phyloP scores from a whole-genome alignment of 169 alveolate genomes.

The Theileria annulata region DNA sequence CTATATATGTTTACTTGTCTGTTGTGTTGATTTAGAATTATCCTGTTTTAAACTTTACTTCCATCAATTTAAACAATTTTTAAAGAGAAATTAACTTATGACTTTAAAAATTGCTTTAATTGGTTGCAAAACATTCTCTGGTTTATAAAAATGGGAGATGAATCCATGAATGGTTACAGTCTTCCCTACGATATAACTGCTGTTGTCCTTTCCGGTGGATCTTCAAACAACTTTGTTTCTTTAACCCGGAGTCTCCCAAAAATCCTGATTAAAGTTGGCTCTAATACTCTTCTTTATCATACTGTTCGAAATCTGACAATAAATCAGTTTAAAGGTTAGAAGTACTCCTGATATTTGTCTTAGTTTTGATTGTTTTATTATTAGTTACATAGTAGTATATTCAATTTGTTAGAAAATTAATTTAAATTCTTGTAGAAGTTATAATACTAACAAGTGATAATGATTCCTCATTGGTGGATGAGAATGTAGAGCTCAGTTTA shows the following conservation, averaged over 20 bases:
- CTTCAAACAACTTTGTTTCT: constrained; percentile 29
- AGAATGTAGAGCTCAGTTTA: constrained; percentile 14
- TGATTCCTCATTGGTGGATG: constrained; percentile 18
- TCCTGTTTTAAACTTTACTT: neutral
- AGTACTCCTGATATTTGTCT: too few relatives aligned
- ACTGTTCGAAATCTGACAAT: constrained; percentile 26
- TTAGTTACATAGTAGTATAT: too few relatives aligned
- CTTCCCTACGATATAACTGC: constrained; percentile 22
- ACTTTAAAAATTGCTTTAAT: neutral
- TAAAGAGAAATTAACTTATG: neutral
- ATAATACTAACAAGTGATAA: constrained; percentile 17
- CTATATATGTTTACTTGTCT: neutral
- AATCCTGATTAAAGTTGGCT: constrained; percentile 35
- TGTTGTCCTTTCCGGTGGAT: constrained; percentile 47
- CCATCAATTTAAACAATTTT: neutral
- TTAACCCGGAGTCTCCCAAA: constrained; percentile 34
- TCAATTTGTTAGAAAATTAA: neutral
- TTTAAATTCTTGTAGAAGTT: constrained; percentile 4
- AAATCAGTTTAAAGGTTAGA: constrained; percentile 15
- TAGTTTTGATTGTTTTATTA: too few relatives aligned
- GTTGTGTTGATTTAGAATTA: neutral
- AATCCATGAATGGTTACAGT: neutral
- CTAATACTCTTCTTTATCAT: constrained; percentile 29
- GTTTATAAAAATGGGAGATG: neutral
- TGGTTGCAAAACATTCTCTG: neutral